phyloP scores from a whole-genome alignment of 768 basidiomycete genomes.

The Leucosporidium yakuticum region DNA sequence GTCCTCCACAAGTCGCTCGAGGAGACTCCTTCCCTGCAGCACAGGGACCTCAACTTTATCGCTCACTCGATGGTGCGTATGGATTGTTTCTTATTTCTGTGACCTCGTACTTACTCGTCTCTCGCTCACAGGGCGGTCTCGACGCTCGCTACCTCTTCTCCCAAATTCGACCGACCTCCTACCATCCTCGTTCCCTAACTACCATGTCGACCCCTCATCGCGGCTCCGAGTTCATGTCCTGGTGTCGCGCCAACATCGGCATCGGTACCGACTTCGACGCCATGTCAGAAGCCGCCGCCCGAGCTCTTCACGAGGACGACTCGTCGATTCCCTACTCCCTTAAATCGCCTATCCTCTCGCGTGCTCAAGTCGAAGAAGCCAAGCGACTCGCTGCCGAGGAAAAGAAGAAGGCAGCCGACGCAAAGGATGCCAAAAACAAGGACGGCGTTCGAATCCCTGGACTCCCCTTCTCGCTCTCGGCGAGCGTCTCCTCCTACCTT shows the following conservation, averaged over 20 bases:
- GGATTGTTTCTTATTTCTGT: neutral
- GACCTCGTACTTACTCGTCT: neutral
- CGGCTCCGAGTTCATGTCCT: slow-evolving; percentile 98
- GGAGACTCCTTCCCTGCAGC: slow-evolving; percentile 52
- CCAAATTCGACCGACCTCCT: slow-evolving; percentile 71
- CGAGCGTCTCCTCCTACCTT: slow-evolving; percentile 78
- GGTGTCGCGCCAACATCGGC: slow-evolving; percentile 86
- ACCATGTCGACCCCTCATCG: slow-evolving; percentile 89
- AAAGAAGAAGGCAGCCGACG: neutral
- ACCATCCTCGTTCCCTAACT: slow-evolving; percentile 78
- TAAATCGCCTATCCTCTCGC: slow-evolving; percentile 47
- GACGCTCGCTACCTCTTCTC: slow-evolving; percentile 90
- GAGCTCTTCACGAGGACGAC: slow-evolving; percentile 34
- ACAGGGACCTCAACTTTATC: slow-evolving; percentile 81
- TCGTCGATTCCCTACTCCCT: slow-evolving; percentile 44
- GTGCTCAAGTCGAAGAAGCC: slow-evolving; percentile 32
- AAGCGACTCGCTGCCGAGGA: slow-evolving; percentile 29
- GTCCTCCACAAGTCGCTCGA: slow-evolving; percentile 67
- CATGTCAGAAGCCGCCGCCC: slow-evolving; percentile 37
- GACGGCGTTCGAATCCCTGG: slow-evolving; percentile 43
- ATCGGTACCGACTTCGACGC: slow-evolving; percentile 54
- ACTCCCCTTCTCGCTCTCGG: slow-evolving; percentile 59
- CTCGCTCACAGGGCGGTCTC: slow-evolving; percentile 59
- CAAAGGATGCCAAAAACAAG: neutral
- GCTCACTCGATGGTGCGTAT: slow-evolving; percentile 78